Evolutionary conservation across 2,329 filamentous ascomycete species (phyloP), one percentile per base, ranked within the genome.

Genomic region (Botrytis medusae): DNA sequence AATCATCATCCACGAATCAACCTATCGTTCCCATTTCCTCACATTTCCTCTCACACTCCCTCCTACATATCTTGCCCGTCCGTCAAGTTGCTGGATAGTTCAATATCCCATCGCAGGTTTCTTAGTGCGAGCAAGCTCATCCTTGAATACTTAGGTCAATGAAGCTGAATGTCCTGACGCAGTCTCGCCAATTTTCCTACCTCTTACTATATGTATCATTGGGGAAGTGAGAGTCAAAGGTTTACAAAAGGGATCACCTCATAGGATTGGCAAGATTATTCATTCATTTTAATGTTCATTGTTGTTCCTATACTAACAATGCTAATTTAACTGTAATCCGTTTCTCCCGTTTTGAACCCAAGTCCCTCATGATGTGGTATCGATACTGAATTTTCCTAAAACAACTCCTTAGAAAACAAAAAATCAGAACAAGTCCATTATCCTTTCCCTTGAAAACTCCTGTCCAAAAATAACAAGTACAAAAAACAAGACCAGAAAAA

Each of bases 331-430:
- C 22, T 61, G 59, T 62, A 29, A 29, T 25, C 60, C 32, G 9
- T 63, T 63, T 64, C 20, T 25, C 14, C 57, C 32, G 4, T 37
- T 71, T 63, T 51, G n/a, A 48, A 40, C 69, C 57, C 57, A 64
- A 63, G 42, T 34, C 37, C 42, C 22, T 71, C 34, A 22, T 51
- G 20, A 61, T 61, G 57, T 71, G 51, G 42, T 63, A 71, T 71
- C 60, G 51, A 63, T 62, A 71, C 69, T 42, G 65, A 57, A 57
- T 68, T 57, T 64, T 57, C 65, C 65, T 67, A 22, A 68, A 68
- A 10, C 42, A 54, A 68, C 65, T 57, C 65, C 65, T 57, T 32
- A 7, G 37, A 57, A 54, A 57, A 18, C 25, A 68, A 68, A 67
- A 68, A 57, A 57, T n/a, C 48, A 22, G 4, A 68, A 42, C 61